Base-by-base conservation (phyloP, 345 rosid genomes). In the Citrus unshiu region DNA sequence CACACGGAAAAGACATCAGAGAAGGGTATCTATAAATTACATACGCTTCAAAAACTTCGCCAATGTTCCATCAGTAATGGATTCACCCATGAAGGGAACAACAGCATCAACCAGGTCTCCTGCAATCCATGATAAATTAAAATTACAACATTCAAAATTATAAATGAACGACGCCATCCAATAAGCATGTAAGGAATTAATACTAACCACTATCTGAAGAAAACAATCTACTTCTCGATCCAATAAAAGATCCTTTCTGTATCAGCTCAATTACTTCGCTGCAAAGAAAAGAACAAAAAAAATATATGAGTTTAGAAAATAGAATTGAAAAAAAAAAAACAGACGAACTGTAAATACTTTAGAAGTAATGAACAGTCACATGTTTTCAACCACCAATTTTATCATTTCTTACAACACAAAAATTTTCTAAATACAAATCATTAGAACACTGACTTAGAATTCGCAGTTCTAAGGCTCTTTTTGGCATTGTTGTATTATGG, bases 1-100 rank as follows among this genome's bases (percentile, higher is more conserved):
- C 64, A 57, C 29, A 72, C 7, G 9, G n/a, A 0, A 35, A 34
- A 73, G 60, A 32, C 77, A 37, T n/a, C 56, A 49, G 19, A 32
- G 67, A 37, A 13, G 76, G 60, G 67, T 34, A 76, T 32, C n/a
- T 56, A 68, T 49, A 13, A 46, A 29, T 29, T 39, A 80, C 94
- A 72, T 92, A 92, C 98, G 81, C 83, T 92, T 93, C 80, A 92
- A 87, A 84, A 93, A 85, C 63, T 66, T 84, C 21, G 92, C 95
- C 74, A 92, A 66, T 63, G 97, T 91, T 73, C 98, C 98, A 87
- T 94, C 98, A 29, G 93, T 79, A 32, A 94, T 92, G 30, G 98
- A 94, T 88, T 94, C 97, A 9, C 93, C 98, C 95, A 94, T 92
- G 83, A 88, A 89, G 66, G 98, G 97, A 40, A 94, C 98, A 83